Base-by-base conservation (phyloP, 2,329 filamentous ascomycete genomes). In the Fragosphaeria purpurea region DNA sequence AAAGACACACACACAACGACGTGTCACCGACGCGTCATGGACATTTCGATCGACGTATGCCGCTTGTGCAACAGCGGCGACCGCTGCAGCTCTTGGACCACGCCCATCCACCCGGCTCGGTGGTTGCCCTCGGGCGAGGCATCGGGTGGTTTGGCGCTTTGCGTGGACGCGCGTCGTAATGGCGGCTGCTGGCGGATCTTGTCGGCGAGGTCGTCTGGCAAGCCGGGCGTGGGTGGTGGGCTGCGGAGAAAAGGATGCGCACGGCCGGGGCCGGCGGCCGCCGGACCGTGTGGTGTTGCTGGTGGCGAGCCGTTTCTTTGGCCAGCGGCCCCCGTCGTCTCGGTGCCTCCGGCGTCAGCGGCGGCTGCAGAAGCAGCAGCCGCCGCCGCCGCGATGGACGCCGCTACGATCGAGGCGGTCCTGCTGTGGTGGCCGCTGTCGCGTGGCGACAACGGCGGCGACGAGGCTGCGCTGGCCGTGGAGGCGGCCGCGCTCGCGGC, bases 31-130 rank as follows among this genome's bases (percentile, higher is more conserved):
- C 52, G 52, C 8, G 49, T 32, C 73, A 80, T 80, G 53, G 76
- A 67, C 56, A 69, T 70, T 63, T 83, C 80, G 58, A 83, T 77
- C 7, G 76, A 80, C n/a, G 77, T 76, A 59, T 79, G 79, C 12
- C 80, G 71, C 58, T 79, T 75, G 46, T 79, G 77, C 68, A 84
- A 73, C 50, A 75, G 63, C 3, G 80, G 80, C 31, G 77, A 81
- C 50, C 67, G 74, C 61, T 83, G 79, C 46, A 84, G 65, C 59
- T 84, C 80, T 49, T 77, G 69, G 30, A 84, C 76, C 6, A 84
- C 79, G 32, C 79, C 78, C 22, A 76, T 75, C 80, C 80, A 84
- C 32, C 79, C 78, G 54, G 67, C 66, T 49, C 73, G 73, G 47
- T 79, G 76, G 22, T 66, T 67, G 40, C 66, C 65, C 43, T 68